Evolutionary conservation across 805 yeast species (phyloP).

Genomic region (Cyberlindnera sargentensis): DNA sequence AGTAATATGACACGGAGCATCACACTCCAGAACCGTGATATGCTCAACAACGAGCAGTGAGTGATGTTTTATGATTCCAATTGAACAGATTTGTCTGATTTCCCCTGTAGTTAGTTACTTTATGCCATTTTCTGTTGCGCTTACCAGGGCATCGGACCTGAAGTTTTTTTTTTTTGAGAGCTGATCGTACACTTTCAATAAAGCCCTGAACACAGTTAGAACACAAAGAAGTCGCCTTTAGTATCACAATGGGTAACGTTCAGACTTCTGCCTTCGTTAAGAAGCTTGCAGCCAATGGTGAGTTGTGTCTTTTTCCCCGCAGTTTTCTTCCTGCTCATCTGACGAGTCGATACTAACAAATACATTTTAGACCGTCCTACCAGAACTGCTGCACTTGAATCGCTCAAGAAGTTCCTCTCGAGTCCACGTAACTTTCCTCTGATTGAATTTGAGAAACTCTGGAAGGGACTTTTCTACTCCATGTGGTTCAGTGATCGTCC

Average conservation of each 20-base stretch:
- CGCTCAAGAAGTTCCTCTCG: conserved; percentile 52
- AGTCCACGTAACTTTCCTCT: conserved; percentile 31
- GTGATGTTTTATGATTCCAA: not conserved
- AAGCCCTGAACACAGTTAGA: not conserved
- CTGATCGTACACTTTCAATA: no score
- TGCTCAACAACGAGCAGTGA: conserved; percentile 12
- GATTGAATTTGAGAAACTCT: conserved; percentile 59
- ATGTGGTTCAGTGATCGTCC: conserved; percentile 98
- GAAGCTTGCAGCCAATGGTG: conserved; percentile 73
- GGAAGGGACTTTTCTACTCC: conserved; percentile 93
- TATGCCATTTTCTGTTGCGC: not conserved
- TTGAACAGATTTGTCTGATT: no score
- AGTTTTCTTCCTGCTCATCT: not conserved
- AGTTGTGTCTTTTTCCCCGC: conserved; percentile 8
- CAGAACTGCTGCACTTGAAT: conserved; percentile 65
- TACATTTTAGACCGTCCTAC: conserved; percentile 50
- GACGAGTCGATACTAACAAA: conserved; percentile 3
- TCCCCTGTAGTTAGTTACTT: no score
- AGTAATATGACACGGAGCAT: conserved; percentile 86
- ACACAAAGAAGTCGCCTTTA: not conserved
- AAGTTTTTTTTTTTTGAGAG: not conserved
- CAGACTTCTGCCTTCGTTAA: conserved; percentile 55
- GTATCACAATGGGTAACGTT: conserved; percentile 17
- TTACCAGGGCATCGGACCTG: not conserved
- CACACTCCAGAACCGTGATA: conserved; percentile 61